Conservation (phyloP, 176 grass and related monocot species). For the Triticum urartu region DNA sequence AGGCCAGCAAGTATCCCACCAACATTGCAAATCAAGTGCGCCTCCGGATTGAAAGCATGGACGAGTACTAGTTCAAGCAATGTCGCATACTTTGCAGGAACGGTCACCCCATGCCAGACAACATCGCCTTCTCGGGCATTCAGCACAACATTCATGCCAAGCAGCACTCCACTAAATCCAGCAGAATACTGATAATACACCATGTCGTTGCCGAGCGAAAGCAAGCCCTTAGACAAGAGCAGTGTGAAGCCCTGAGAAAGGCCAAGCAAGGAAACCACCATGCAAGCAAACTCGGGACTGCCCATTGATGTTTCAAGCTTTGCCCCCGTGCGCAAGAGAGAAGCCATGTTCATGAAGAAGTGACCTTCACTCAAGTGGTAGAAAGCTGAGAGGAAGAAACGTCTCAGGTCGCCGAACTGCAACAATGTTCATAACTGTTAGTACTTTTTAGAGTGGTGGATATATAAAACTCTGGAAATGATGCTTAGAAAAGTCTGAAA, state of each 20-base stretch:
- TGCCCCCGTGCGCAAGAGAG: slow-evolving; percentile 77
- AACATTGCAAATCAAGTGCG: slow-evolving; percentile 67
- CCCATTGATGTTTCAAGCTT: slow-evolving; percentile 83
- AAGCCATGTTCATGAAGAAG: slow-evolving; percentile 92
- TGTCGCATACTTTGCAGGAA: slow-evolving; percentile 71
- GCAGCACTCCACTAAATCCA: slow-evolving; percentile 88
- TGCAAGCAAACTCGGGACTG: slow-evolving; percentile 68
- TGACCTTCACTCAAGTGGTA: slow-evolving; percentile 74
- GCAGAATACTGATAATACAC: slow-evolving; percentile 70
- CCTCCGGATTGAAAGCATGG: slow-evolving; percentile 69
- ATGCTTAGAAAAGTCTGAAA: background rate
- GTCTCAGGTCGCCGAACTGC: slow-evolving; percentile 67
- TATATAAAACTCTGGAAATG: background rate
- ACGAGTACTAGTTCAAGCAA: slow-evolving; percentile 89
- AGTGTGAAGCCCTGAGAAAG: slow-evolving; percentile 77
- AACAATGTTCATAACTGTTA: slow-evolving; percentile 3
- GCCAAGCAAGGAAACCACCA: slow-evolving; percentile 63
- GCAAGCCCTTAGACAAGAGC: slow-evolving; percentile 56
- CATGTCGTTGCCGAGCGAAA: slow-evolving; percentile 35
- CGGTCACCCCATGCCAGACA: slow-evolving; percentile 53
- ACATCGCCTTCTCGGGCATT: slow-evolving; percentile 50
- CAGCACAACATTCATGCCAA: slow-evolving; percentile 84
- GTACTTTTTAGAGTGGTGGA: background rate
- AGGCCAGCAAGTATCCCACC: slow-evolving; percentile 87
- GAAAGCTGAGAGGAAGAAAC: slow-evolving; percentile 84